These are phyloP conservation scores for Inonotus obliquus DNA, from an alignment of 1,284 basidiomycete species.

Conservation along the genomic window DNA sequence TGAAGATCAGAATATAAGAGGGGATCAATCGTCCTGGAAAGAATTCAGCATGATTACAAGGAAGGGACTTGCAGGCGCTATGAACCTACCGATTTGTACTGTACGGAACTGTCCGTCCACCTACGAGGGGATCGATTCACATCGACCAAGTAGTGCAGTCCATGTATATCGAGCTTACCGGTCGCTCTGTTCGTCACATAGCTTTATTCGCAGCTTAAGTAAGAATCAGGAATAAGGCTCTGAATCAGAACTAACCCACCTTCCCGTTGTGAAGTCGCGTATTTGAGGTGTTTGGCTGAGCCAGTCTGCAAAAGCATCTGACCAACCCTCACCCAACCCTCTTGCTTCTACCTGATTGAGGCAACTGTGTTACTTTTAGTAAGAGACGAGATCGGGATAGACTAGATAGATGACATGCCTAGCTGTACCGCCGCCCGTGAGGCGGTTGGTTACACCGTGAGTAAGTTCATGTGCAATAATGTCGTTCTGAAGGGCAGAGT, in stretches of 20 bases:
- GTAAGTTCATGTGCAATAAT: conserved; percentile 45
- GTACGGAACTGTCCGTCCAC: conserved; percentile 29
- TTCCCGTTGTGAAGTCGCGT: conserved; percentile 37
- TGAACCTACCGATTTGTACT: conserved; percentile 34
- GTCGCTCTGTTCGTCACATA: conserved; percentile 29
- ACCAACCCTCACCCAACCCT: conserved; percentile 53
- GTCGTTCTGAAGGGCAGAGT: conserved; percentile 46
- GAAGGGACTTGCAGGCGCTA: conserved; percentile 36
- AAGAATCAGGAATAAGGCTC: not conserved
- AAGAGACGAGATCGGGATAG: no score
- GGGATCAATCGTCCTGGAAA: conserved; percentile 28
- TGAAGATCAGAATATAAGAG: conserved; percentile 36
- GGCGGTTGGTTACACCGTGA: conserved; percentile 46
- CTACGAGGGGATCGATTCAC: not conserved
- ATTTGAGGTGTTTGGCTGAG: conserved; percentile 34
- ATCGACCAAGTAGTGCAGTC: not conserved
- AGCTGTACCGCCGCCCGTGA: conserved; percentile 50
- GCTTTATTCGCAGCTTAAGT: not conserved
- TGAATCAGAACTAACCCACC: conserved; percentile 20
- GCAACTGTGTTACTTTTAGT: conserved; percentile 28
- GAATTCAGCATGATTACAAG: conserved; percentile 17
- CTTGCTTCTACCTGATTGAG: conserved; percentile 44
- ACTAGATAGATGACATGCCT: not conserved
- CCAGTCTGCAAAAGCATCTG: conserved; percentile 48
- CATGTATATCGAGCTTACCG: not conserved